Base-by-base conservation (phyloP, 331 rosid species). In the Stylosanthes scabra region DNA sequence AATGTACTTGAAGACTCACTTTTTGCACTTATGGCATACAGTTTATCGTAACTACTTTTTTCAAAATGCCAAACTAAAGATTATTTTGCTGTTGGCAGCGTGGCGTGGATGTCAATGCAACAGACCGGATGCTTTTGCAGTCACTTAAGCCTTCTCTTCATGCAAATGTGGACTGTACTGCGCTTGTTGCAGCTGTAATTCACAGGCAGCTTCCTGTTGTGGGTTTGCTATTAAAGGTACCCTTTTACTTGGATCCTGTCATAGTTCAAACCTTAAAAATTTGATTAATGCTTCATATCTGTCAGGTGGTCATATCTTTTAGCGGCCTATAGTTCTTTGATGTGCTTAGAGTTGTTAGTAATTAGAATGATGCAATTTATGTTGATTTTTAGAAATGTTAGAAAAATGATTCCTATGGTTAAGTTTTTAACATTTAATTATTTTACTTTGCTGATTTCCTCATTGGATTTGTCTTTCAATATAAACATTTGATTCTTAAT, bases 111-210 rank as follows among this genome's bases (percentile, higher is more conserved):
- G 83, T 82, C 2, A 88, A 65, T 83, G 88, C 90, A 2, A 78
- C 80, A 4, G 89, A 82, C 37, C 86, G 98, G 77, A 84, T 88
- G 59, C 86, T 94, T 56, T 88, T 94, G 34, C 97, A 80, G 86
- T 94, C 98, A 71, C 80, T 90, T 51, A 91, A 82, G 87, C 98
- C 98, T 72, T 82, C 93, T 73, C 87, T 93, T n/a, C 93, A 93
- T 84, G 78, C 89, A 67, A 93, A 91, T 85, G 96, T 84, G 31
- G 89, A 91, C 74, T 91, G 97, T 72, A 86, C 89, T 50, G 93
- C 93, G 52, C 95, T 91, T 7, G 89, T 87, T 71, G 97, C 98
- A 37, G 96, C 98, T 67, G 88, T 89, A 46, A 88, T 89, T 88
- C 89, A 93, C 50, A 85, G 98, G 82, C 97, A 93, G 88, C 83